A percentile compares a stretch with the other conserved stretches of the same genome.
Conservation (phyloP, 768 basidiomycete genomes). For the Boletus reticuloceps region DNA sequence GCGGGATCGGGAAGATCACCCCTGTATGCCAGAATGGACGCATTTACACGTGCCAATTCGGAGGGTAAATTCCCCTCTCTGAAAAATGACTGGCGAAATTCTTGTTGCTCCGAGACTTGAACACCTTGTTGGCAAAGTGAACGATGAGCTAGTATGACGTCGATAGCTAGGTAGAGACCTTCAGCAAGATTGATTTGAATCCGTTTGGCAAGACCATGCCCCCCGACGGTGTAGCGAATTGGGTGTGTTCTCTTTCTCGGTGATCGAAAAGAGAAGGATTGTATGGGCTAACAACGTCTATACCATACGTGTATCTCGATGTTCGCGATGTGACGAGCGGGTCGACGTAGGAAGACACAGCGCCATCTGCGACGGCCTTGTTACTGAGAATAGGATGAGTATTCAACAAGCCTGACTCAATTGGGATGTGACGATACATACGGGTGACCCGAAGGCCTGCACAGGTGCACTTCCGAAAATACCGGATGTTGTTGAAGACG, state of each 20-base stretch:
- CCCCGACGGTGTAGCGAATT: conserved; percentile 27
- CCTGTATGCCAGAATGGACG: conserved; percentile 15
- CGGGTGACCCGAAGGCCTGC: background rate
- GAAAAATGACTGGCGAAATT: conserved; percentile 15
- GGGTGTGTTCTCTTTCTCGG: conserved; percentile 18
- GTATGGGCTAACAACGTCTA: conserved; percentile 28
- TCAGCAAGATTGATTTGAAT: conserved; percentile 37
- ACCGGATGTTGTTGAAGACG: background rate
- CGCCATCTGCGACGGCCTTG: background rate
- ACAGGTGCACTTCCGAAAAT: background rate
- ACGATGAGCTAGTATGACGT: background rate
- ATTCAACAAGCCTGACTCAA: background rate
- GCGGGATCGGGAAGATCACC: conserved; percentile 4
- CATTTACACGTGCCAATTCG: background rate
- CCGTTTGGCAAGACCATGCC: conserved; percentile 26
- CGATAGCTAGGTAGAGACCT: conserved; percentile 13
- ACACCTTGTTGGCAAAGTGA: conserved; percentile 2
- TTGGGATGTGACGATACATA: background rate
- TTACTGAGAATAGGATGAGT: background rate
- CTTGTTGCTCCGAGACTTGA: conserved; percentile 20
- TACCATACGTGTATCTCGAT: conserved; percentile 40
- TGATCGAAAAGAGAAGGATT: conserved; percentile 36
- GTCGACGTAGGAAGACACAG: conserved; percentile 33
- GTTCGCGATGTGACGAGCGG: conserved; percentile 44
- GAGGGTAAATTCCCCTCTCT: background rate